Evolutionary conservation across 257 asterid genomes (phyloP).

Genomic region (Marsdenia floribunda): DNA sequence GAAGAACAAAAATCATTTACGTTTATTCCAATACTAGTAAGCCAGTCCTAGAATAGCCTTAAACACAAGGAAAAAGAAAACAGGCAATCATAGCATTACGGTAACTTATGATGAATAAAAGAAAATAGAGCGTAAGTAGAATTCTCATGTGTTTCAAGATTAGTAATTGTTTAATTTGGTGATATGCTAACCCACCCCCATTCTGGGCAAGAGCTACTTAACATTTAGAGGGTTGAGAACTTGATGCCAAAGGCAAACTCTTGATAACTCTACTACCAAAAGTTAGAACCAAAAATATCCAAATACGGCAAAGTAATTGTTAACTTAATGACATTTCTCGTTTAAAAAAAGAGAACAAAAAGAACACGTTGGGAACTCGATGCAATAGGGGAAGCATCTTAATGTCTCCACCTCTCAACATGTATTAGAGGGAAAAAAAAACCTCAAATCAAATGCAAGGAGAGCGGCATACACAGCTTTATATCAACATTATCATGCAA

Average conservation of each 20-base stretch:
- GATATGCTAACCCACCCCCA: background rate
- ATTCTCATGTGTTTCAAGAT: background rate
- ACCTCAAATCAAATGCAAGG: background rate
- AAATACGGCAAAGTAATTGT: background rate
- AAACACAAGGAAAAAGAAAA: background rate
- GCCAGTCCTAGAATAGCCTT: background rate
- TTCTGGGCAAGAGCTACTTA: too few species aligned
- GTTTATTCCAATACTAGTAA: too few species aligned
- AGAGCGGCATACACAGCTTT: background rate
- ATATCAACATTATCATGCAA: too few species aligned
- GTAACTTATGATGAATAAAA: background rate
- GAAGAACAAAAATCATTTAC: too few species aligned
- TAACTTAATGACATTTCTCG: background rate
- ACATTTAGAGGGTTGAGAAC: background rate
- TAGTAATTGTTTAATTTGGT: background rate
- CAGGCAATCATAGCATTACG: background rate
- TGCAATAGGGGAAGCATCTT: background rate
- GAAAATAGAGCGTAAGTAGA: background rate
- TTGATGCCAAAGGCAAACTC: background rate
- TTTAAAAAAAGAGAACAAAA: background rate
- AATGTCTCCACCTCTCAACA: background rate
- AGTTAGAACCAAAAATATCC: background rate
- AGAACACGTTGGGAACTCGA: background rate
- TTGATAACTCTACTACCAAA: background rate
- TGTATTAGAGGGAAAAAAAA: background rate